Base-by-base conservation (phyloP, 805 yeast species). In the Candida pini region DNA sequence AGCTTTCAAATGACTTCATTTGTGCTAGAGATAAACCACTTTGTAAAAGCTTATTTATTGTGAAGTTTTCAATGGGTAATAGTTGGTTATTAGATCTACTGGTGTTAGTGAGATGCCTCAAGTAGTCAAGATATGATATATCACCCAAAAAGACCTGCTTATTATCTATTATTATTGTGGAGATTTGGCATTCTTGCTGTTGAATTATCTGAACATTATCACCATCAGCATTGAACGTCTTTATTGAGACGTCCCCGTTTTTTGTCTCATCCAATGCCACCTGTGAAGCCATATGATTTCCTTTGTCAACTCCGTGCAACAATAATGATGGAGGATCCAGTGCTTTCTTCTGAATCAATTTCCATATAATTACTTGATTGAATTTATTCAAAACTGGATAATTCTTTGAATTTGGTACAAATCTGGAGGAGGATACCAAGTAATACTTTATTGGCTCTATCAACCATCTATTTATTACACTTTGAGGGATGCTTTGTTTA, bases 341-440 rank as follows among this genome's bases (percentile, higher is more conserved):
- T 41, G 68, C 63, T 54, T 47, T 53, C 43, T 58, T 62, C 59
- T 63, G 71, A 41, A 60, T 56, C 34, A 65, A 69, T 41, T 55
- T 67, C 52, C 60, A 64, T 32, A 76, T 49, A 10, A 74, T 50
- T 12, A 54, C 43, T 51, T 81, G 88, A 36, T 70, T 70, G 35
- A 71, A 64, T 43, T 75, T 78, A 37, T 76, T 69, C 20, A 81
- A 61, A 2, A 81, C 89, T 0, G 88, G 88, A 47, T 68, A 79
- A 19, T 70, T 69, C 44, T 74, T 75, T 16, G 73, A 68, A 47
- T 81, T 81, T 15, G 71, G 64, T 5, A 78, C 63, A 45, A 81
- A 81, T 4, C 73, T 62, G 3, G 76, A 63, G 2, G 75, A 67
- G 0, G 84, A 72, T 4, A 81, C 48, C 28, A 80, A 52, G 14